Percentiles rank a stretch among this genome's conserved stretches.
phyloP scores from a whole-genome alignment of 2,329 filamentous ascomycete species.

The Amphichorda felina region DNA sequence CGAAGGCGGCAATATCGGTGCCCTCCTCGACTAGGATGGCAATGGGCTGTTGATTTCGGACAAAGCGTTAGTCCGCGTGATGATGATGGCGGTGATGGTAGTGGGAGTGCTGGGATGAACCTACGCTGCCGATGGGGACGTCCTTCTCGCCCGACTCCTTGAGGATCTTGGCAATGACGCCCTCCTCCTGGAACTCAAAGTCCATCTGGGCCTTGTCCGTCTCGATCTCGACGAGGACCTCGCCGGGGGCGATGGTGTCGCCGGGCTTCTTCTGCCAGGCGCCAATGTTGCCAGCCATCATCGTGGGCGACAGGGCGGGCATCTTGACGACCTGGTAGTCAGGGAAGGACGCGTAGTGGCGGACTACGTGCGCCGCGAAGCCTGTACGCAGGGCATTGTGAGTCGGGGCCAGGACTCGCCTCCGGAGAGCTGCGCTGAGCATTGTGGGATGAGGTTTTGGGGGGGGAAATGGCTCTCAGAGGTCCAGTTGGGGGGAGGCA shows the following conservation, averaged over 20 bases:
- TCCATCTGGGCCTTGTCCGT: slow-evolving; percentile 99
- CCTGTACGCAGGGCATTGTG: slow-evolving; percentile 37
- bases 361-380: slow-evolving; percentile 41
- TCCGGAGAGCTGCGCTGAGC: slow-evolving; percentile 52
- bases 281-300: slow-evolving; percentile 94
- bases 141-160: slow-evolving; percentile 93
- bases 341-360: slow-evolving; percentile 74
- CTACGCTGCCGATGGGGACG: slow-evolving; percentile 83
- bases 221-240: slow-evolving; percentile 96
- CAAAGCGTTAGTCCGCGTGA: slow-evolving; percentile 4
- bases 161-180: slow-evolving; percentile 86
- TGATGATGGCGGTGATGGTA: neutral
- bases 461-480: slow-evolving; percentile 14
- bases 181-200: slow-evolving; percentile 98
- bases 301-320: slow-evolving; percentile 95
- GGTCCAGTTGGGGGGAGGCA: slow-evolving; percentile 5
- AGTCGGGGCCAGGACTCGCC: slow-evolving; percentile 43
- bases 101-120: slow-evolving; percentile 21
- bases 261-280: slow-evolving; percentile 96
- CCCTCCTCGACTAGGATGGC: slow-evolving; percentile 91
- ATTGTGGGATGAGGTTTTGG: slow-evolving; percentile 22
- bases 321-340: slow-evolving; percentile 93
- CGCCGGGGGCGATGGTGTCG: slow-evolving; percentile 76
- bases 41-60: slow-evolving; percentile 57
- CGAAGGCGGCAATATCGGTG: slow-evolving; percentile 76